These are phyloP conservation scores for Coniochaeta prunicola DNA, from an alignment of 2,329 filamentous ascomycete species.

Conservation along the genomic window DNA sequence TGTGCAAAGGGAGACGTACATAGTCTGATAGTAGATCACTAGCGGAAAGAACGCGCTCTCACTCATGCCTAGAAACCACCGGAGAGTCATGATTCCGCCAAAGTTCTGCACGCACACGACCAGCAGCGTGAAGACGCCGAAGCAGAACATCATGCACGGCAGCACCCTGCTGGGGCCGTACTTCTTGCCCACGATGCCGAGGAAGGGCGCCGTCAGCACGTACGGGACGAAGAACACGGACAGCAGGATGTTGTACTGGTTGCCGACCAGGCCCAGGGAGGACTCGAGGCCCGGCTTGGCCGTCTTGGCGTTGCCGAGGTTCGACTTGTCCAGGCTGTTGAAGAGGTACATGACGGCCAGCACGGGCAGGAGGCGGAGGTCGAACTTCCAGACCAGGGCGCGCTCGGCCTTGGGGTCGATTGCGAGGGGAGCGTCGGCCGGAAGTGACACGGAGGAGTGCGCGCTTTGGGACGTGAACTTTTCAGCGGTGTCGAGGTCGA, in stretches of 20 bases:
- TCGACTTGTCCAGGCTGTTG: conserved; percentile 36
- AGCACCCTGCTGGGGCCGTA: conserved; percentile 58
- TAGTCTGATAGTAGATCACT: conserved; percentile 43
- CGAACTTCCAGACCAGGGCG: conserved; percentile 45
- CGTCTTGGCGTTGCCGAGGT: conserved; percentile 35
- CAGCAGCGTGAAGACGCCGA: conserved; percentile 55
- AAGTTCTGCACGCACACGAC: conserved; percentile 28
- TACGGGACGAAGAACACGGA: conserved; percentile 1
- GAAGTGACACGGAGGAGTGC: background rate
- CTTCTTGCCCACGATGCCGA: conserved; percentile 61
- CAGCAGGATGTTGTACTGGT: conserved; percentile 53
- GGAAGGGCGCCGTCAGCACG: conserved; percentile 41
- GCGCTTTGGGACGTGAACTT: background rate
- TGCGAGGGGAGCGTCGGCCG: conserved; percentile 13
- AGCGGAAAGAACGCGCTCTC: conserved; percentile 16
- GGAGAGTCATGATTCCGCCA: conserved; percentile 30
- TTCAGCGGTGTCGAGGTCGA: background rate
- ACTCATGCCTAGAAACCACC: conserved; percentile 62
- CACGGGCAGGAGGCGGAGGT: conserved; percentile 44
- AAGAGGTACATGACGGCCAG: conserved; percentile 49
- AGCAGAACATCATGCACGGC: conserved; percentile 58
- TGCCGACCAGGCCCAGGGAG: conserved; percentile 24
- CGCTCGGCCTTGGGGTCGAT: conserved; percentile 38
- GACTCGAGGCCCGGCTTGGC: conserved; percentile 24
- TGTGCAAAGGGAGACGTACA: conserved; percentile 45